phyloP scores from a whole-genome alignment of 306 rosid species.

The Cicer cuneatum region DNA sequence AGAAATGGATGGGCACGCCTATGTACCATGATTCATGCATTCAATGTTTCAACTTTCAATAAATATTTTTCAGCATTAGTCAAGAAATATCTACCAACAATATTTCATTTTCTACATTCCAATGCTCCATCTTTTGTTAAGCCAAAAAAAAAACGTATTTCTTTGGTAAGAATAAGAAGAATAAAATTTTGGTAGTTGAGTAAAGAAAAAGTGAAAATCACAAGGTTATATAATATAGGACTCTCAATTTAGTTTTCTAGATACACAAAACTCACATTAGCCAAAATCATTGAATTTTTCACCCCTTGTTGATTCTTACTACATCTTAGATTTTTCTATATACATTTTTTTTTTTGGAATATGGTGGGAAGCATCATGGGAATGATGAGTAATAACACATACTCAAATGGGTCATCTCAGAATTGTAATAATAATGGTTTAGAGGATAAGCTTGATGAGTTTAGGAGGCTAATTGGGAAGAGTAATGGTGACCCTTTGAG shows the following conservation, averaged over 20 bases:
- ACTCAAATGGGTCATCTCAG: constrained; percentile 68
- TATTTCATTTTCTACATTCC: constrained; percentile 47
- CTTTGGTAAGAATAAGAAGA: constrained; percentile 37
- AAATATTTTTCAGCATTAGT: constrained; percentile 46
- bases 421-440: constrained; percentile 51
- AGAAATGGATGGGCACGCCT: not conserved
- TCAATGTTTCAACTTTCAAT: constrained; percentile 33
- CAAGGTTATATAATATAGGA: constrained; percentile 38
- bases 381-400: constrained; percentile 27
- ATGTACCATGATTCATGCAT: constrained; percentile 36
- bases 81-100: constrained; percentile 54
- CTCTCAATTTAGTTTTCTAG: constrained; percentile 30
- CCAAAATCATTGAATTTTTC: too few relatives aligned
- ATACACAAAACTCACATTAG: constrained; percentile 1
- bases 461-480: constrained; percentile 66
- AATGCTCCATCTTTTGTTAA: constrained; percentile 24
- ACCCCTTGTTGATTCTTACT: constrained; percentile 10
- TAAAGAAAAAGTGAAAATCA: constrained; percentile 31
- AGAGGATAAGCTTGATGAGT: constrained; percentile 83
- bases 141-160: constrained; percentile 29
- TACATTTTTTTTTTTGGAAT: constrained; percentile 25
- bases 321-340: not conserved
- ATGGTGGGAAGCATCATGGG: constrained; percentile 70
- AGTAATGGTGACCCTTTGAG: constrained; percentile 73
- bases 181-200: constrained; percentile 34